Conservation (phyloP, 2,329 filamentous ascomycete genomes). For the Penicillium fuscoglaucum region DNA sequence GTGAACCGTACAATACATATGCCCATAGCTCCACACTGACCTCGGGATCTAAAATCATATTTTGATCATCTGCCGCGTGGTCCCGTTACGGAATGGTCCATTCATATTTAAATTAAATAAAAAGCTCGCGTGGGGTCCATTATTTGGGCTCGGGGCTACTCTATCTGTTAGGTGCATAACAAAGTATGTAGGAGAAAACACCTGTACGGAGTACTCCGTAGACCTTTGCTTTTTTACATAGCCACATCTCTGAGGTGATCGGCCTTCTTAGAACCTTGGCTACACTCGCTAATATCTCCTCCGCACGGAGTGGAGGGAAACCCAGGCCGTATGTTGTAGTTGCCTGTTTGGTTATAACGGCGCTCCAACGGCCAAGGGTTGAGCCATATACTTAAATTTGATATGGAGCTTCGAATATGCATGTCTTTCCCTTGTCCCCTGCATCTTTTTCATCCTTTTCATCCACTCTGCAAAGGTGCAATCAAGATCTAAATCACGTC, state of each 20-base stretch:
- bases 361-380: not conserved
- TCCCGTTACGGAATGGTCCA: not conserved
- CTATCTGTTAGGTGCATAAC: constrained; percentile 15
- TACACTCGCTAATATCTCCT: not conserved
- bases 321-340: not conserved
- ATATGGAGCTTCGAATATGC: not conserved
- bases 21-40: not conserved
- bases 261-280: not conserved
- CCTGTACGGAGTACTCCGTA: not conserved
- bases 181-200: not conserved
- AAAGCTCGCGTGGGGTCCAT: constrained; percentile 8
- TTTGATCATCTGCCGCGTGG: constrained; percentile 1
- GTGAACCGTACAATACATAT: not conserved
- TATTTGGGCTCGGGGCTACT: constrained; percentile 11
- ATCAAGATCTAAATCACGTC: constrained; percentile 38
- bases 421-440: constrained; percentile 1
- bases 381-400: not conserved
- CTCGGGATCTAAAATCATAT: not conserved
- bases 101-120: not conserved
- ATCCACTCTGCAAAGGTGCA: constrained; percentile 19
- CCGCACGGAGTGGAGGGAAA: not conserved
- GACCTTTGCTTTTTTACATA: not conserved
- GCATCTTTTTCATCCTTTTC: not conserved
- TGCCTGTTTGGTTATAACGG: not conserved
- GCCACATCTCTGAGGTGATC: not conserved